Base-by-base conservation (phyloP, 2,329 filamentous ascomycete species). In the Colletotrichum aenigma region DNA sequence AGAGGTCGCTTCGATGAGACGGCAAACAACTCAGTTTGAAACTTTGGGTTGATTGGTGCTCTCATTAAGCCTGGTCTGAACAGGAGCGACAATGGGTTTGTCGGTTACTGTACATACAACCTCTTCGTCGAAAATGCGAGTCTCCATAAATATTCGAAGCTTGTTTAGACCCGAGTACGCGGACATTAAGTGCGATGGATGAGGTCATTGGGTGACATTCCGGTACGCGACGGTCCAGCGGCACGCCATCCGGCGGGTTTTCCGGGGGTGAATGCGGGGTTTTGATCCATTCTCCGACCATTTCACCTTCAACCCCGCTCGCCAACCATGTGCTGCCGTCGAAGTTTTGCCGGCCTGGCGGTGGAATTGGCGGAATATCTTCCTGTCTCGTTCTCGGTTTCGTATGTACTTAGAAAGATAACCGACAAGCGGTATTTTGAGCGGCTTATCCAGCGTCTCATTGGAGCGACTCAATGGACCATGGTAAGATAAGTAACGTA, bases 321-420 rank as follows among this genome's bases (percentile, higher is more conserved):
- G 48, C 21, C 28, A 24, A 15, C 21, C 30, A 18, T 9, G 3
- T 38, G n/a, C 21, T 4, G 9, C 26, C 16, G 12, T 43, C 4
- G 10, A 56, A 24, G 21, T 16, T 28, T 28, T 36, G 18, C 36
- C 56, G 56, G 18, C n/a, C 18, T 6, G 10, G 18, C 9, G 10
- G 34, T 69, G 2, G 70, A 69, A 73, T 73, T 73, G 70, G 70
- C 66, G 70, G 70, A 73, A 69, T 8, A 56, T 30, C 21, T 24
- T 5, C 2, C 10, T 9, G 12, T 15, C 36, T 73, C 70, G 70
- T 36, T 73, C 65, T 69, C 55, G 65, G 34, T 4, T 69, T 69
- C 65, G 70, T 66, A 15, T 32, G 26, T 18, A 16, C 12, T 34
- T 38, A 61, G 28, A 21, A 16, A 16, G 15, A 66, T 21, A 13